Conservation (phyloP, 2,329 filamentous ascomycete species). For the Clonostachys chloroleuca region DNA sequence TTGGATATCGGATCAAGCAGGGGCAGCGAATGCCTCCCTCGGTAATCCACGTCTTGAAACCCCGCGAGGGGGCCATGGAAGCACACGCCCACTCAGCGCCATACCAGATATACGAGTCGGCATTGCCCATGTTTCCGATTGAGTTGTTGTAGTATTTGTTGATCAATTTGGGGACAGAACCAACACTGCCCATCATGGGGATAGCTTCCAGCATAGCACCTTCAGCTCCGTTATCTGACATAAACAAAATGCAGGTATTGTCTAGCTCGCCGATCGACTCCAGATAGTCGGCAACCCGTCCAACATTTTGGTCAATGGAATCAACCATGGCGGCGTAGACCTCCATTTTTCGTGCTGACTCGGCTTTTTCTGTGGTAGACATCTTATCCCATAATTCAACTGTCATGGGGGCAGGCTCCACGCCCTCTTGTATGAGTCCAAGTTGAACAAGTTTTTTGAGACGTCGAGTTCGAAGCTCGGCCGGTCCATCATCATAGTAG, state of each 20-base stretch:
- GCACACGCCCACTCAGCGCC: constrained; percentile 48
- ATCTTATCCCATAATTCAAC: constrained; percentile 32
- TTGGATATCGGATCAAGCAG: neutral
- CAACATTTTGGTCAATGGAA: constrained; percentile 42
- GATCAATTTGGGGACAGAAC: constrained; percentile 10
- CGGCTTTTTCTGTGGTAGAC: constrained; percentile 22
- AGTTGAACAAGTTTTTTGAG: constrained; percentile 50
- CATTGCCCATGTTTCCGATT: constrained; percentile 51
- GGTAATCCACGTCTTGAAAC: constrained; percentile 33
- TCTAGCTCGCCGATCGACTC: constrained; percentile 39
- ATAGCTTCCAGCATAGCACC: constrained; percentile 52
- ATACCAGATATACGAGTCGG: constrained; percentile 56
- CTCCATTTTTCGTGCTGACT: constrained; percentile 17
- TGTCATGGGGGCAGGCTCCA: constrained; percentile 27
- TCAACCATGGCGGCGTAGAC: constrained; percentile 51
- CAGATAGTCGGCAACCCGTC: constrained; percentile 42
- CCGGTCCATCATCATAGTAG: constrained; percentile 57
- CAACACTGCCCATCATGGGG: constrained; percentile 28
- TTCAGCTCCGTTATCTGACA: constrained; percentile 49
- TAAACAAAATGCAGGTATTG: constrained; percentile 49
- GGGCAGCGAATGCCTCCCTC: constrained; percentile 33
- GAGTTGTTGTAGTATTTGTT: constrained; percentile 37
- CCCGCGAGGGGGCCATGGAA: constrained; percentile 24
- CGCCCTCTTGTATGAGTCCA: constrained; percentile 43
- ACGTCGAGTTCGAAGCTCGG: constrained; percentile 45